Conservation (phyloP, 2,329 filamentous ascomycete species). For the Epichloe aotearoae region DNA sequence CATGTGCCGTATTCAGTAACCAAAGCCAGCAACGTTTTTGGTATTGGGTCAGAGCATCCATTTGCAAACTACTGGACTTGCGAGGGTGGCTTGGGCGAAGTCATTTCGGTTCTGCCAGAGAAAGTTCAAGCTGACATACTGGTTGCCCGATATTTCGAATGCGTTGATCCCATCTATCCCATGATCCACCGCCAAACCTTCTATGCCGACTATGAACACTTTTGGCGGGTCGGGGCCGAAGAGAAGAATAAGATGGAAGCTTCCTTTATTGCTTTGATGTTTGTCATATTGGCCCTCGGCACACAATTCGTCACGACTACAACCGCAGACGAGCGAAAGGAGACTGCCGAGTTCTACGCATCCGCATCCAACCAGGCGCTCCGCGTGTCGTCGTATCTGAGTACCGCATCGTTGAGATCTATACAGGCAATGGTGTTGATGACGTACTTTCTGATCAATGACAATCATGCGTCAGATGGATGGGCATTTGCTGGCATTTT, state of each 20-base stretch:
- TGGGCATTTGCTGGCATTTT: slow-evolving; percentile 72
- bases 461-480: slow-evolving; percentile 71
- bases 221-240: slow-evolving; percentile 48
- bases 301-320: slow-evolving; percentile 59
- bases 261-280: slow-evolving; percentile 58
- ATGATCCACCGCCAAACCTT: slow-evolving; percentile 67
- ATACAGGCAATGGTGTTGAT: slow-evolving; percentile 72
- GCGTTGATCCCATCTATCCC: slow-evolving; percentile 68
- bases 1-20: slow-evolving; percentile 60
- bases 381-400: slow-evolving; percentile 63
- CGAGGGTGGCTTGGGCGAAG: slow-evolving; percentile 60
- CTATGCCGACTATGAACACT: slow-evolving; percentile 65
- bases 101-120: slow-evolving; percentile 61
- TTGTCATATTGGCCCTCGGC: slow-evolving; percentile 64
- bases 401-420: slow-evolving; percentile 56
- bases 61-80: slow-evolving; percentile 82
- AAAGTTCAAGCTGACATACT: slow-evolving; percentile 65
- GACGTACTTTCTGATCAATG: slow-evolving; percentile 73
- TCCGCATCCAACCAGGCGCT: slow-evolving; percentile 69
- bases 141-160: slow-evolving; percentile 49
- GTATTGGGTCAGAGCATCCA: slow-evolving; percentile 65
- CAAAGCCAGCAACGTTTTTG: slow-evolving; percentile 64
- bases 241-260: slow-evolving; percentile 53
- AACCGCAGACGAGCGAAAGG: slow-evolving; percentile 48
- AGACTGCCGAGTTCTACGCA: slow-evolving; percentile 70